Conservation (phyloP, 2,329 filamentous ascomycete genomes). For the Conoideocrella luteorostrata region DNA sequence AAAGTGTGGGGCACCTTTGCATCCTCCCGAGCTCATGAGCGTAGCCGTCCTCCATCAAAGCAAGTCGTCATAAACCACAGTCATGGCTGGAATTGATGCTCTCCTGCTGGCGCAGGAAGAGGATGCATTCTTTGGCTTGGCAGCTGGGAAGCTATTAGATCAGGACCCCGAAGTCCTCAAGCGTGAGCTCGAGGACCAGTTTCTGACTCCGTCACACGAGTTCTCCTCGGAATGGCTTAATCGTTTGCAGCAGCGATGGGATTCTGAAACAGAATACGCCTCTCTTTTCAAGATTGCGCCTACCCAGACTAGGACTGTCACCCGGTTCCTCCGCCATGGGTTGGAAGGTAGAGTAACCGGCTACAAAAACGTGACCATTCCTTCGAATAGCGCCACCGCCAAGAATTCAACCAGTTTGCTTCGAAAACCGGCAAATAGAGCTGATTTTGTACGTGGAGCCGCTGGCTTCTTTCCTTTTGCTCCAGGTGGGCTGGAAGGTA, state of each 20-base stretch:
- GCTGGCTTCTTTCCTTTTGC: slow-evolving; percentile 93
- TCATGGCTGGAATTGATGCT: slow-evolving; percentile 29
- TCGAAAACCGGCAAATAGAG: slow-evolving; percentile 77
- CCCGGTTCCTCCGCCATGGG: slow-evolving; percentile 83
- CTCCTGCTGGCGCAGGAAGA: slow-evolving; percentile 25
- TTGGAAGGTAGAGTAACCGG: slow-evolving; percentile 88
- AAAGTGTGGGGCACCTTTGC: background rate
- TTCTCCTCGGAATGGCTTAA: slow-evolving; percentile 88
- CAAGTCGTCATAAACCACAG: background rate
- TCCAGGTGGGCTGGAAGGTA: slow-evolving; percentile 79
- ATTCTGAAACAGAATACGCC: slow-evolving; percentile 71
- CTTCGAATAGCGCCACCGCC: slow-evolving; percentile 79
- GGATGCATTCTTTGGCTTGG: slow-evolving; percentile 8
- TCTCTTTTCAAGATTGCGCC: slow-evolving; percentile 81
- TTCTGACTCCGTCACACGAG: slow-evolving; percentile 68
- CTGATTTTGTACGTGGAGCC: slow-evolving; percentile 87
- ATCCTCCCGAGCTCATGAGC: no score
- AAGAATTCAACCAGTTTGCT: slow-evolving; percentile 91
- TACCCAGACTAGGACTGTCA: slow-evolving; percentile 91
- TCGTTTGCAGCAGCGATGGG: slow-evolving; percentile 82
- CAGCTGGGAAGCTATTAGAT: slow-evolving; percentile 6
- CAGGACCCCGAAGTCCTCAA: slow-evolving; percentile 58
- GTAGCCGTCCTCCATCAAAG: no score
- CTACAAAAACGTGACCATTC: slow-evolving; percentile 89
- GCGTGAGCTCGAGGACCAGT: slow-evolving; percentile 65